Evolutionary conservation across 257 asterid species (phyloP), one percentile per base, ranked within the genome.

Genomic region (Nicotiana knightiana): DNA sequence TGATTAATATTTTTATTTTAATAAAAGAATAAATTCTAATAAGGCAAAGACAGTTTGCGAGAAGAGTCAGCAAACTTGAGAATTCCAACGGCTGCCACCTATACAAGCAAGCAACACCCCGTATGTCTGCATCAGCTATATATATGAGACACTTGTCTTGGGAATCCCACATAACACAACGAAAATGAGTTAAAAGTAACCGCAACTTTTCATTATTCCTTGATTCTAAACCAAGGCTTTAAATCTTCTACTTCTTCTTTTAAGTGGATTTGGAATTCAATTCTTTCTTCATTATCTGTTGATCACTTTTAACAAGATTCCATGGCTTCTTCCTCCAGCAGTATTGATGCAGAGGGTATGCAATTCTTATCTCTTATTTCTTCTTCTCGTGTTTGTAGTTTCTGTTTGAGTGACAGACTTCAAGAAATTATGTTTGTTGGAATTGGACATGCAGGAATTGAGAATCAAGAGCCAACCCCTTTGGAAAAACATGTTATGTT

Each of bases 401-500:
- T 3, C 8, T 35, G 43, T 71, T 63, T 54, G 82, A n/a, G 5
- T 6, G 28, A 15, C 17, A 16, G 28, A 54, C 6, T 1, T 82
- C 37, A 18, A 43, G 48, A 43, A 43, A 43, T 43, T 43, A 4
- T 70, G n/a, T 18, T 21, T 39, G n/a, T 43, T 43, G 58, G n/a
- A 70, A 43, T 10, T 79, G 9, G 57, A 26, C 26, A 33, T 62
- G 57, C 43, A 78, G 86, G 82, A 35, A 63, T 12, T 3, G 82
- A 58, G 58, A 68, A 17, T 17, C 62, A 62, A 9, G 94, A 91
- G 3, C 85, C 88, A 8, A 91, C 82, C 67, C 85, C 86, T 78
- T 83, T 94, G 35, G 90, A 91, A 83, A 93, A 91, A 77, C 98
- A 93, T 81, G 95, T 88, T 17, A 85, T 86, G 95, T 94, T 94